These are phyloP conservation scores for Bjerkandera adusta DNA, from an alignment of 1,284 basidiomycete species.

Conservation along the genomic window DNA sequence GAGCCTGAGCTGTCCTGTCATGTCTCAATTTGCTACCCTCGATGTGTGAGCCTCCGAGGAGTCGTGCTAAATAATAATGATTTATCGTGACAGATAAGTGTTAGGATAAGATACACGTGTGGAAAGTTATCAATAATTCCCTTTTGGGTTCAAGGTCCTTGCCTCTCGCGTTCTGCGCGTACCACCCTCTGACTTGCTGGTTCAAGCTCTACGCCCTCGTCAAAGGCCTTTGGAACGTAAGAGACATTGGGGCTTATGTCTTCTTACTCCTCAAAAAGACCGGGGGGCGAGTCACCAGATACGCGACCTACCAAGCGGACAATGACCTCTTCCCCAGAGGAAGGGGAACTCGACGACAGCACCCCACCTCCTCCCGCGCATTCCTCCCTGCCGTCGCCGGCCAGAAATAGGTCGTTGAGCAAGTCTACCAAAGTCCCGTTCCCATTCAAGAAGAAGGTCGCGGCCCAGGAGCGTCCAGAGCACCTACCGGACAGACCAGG, in stretches of 20 bases:
- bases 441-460: slow-evolving; percentile 65
- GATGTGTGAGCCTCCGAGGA: no score
- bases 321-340: slow-evolving; percentile 65
- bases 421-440: slow-evolving; percentile 55
- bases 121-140: no score
- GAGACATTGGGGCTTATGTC: no score
- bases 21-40: no score
- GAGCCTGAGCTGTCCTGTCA: no score
- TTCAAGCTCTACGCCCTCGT: background rate
- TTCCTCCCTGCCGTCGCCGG: slow-evolving; percentile 23
- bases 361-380: slow-evolving; percentile 23
- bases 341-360: slow-evolving; percentile 68
- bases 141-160: no score
- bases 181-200: background rate
- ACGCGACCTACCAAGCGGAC: slow-evolving; percentile 53
- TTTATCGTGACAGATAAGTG: no score
- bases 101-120: no score
- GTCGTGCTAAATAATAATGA: no score
- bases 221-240: no score
- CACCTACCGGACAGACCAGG: slow-evolving; percentile 15
- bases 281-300: slow-evolving; percentile 48
- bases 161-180: background rate
- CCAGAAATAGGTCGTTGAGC: slow-evolving; percentile 16
- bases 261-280: slow-evolving; percentile 51
- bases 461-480: slow-evolving; percentile 18